Conservation (phyloP, 2,329 filamentous ascomycete species). For the Geosmithia putterillii region DNA sequence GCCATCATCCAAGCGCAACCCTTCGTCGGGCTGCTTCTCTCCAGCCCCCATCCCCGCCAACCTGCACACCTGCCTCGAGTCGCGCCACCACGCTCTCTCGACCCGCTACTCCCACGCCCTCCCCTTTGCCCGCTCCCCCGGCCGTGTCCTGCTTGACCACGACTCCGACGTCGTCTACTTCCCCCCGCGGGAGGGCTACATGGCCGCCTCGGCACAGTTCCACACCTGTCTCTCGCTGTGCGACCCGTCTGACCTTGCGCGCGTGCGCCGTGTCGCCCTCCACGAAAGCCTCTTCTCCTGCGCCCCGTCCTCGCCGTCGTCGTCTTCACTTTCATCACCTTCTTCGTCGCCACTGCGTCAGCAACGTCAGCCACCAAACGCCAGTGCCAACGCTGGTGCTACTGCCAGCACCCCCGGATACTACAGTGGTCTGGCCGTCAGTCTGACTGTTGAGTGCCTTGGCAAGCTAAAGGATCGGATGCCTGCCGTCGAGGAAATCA, state of each 20-base stretch:
- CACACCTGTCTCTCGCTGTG: conserved; percentile 29
- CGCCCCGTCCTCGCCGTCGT: background rate
- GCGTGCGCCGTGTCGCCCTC: conserved; percentile 29
- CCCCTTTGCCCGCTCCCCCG: conserved; percentile 25
- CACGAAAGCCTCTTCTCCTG: conserved; percentile 27
- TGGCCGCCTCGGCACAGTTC: conserved; percentile 31
- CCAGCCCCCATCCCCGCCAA: conserved; percentile 26
- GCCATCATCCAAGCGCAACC: background rate
- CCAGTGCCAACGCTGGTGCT: too few relatives aligned
- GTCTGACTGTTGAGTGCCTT: conserved; percentile 25
- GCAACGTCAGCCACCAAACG: too few relatives aligned
- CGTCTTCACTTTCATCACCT: background rate
- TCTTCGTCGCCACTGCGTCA: background rate
- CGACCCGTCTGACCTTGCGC: conserved; percentile 24
- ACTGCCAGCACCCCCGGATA: conserved; percentile 1
- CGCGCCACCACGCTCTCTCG: conserved; percentile 26
- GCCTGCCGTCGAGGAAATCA: conserved; percentile 25
- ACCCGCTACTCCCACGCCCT: conserved; percentile 27
- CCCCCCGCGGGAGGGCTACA: conserved; percentile 24
- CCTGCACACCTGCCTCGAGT: conserved; percentile 33
- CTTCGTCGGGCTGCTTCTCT: conserved; percentile 24
- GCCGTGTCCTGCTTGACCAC: conserved; percentile 28
- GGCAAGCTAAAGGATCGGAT: conserved; percentile 23
- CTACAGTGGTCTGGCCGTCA: conserved; percentile 20
- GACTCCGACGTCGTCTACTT: conserved; percentile 33